Conservation (phyloP, 345 rosid species). For the Populus deltoides region DNA sequence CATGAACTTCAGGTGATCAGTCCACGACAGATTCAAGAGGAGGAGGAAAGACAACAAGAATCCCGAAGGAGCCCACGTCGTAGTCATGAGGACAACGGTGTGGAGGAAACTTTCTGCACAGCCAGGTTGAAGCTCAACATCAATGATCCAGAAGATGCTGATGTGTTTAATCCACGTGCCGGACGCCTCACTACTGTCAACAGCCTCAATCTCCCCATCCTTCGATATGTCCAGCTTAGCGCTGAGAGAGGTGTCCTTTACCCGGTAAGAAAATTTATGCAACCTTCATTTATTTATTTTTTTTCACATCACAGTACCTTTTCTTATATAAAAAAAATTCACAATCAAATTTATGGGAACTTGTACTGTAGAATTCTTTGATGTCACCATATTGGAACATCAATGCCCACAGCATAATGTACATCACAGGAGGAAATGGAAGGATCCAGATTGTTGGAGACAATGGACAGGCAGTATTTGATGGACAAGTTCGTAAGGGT, state of each 20-base stretch:
- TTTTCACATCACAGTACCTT: no score
- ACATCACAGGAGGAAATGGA: no score
- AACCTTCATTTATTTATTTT: no score
- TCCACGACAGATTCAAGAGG: conserved; percentile 22
- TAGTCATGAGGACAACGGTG: conserved; percentile 27
- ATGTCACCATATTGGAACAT: no score
- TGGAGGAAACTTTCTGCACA: conserved; percentile 59
- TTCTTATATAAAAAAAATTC: no score
- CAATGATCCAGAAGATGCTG: conserved; percentile 45
- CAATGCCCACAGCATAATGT: no score
- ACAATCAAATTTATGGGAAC: no score
- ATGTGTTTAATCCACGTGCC: conserved; percentile 42
- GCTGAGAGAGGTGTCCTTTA: conserved; percentile 40
- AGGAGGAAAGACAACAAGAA: background rate
- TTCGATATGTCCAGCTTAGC: conserved; percentile 44
- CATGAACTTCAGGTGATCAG: background rate
- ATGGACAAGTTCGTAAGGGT: no score
- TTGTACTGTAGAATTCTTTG: no score
- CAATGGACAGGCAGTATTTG: no score
- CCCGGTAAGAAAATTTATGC: no score
- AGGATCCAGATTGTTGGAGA: no score
- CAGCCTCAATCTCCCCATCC: conserved; percentile 51
- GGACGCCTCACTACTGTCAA: conserved; percentile 54
- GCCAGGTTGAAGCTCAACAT: conserved; percentile 41
- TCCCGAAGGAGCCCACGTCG: background rate